Evolutionary conservation across 768 basidiomycete genomes (phyloP), one percentile per base, ranked within the genome.

Genomic region (Tephrocybe rancida): DNA sequence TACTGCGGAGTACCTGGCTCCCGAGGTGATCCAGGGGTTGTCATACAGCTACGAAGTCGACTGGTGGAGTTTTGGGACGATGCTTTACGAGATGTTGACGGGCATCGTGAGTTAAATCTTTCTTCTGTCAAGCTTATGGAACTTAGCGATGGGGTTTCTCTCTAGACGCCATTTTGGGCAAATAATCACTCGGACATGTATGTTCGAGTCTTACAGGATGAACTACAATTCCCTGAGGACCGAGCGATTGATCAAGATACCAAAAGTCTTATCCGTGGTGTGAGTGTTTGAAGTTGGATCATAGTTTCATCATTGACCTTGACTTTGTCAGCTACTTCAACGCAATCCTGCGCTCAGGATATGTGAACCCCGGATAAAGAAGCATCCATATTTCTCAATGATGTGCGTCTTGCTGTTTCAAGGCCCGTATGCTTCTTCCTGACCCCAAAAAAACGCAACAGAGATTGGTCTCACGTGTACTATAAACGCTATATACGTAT

Each of bases 41-140:
- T 82, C 87, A 18, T 96, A 98, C 66, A 87, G 88, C 59, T 98
- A 94, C 64, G 92, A 95, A 60, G 93, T 96, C 19, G 96, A 98
- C 68, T 96, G 94, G 92, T 99, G 95, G 95, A 92, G 89, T 59
- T 90, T 96, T 63, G 96, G 96, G 30, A 98, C 96, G 57, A 96
- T 98, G 90, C 73, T 98, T 55, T 94, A 92, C 67, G 96, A 98
- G 76, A 96, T 97, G 90, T 74, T 98, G 71, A 91, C 92, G 34
- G 96, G 96, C 24, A 90, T 95, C 59, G 95, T 95, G 70, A 77
- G 89, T 85, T 39, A 54, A 43, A 24, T 48, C 50, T 27, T 54
- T 30, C 44, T 63, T 42, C 49, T 62, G n/a, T 45, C 10, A 34
- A 27, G 29, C 13, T 48, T 43, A 25, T 47, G 39, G 14, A 13